Evolutionary conservation across 1,284 basidiomycete genomes (phyloP), one percentile per base, ranked within the genome.

Genomic region (Apiotrichum montevideense): DNA sequence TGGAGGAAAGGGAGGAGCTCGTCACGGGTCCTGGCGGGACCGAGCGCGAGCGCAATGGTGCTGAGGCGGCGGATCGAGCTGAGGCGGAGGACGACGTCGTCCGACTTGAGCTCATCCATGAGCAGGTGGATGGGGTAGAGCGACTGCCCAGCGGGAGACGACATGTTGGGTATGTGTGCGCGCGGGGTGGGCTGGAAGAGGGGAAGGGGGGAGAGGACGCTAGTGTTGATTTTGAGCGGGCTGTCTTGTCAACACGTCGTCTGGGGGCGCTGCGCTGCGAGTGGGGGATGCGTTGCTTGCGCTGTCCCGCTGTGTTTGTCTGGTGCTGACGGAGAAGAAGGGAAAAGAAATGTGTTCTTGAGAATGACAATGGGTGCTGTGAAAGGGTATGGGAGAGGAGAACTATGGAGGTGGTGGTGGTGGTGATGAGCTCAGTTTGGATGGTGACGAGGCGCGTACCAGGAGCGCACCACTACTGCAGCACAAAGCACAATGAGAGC

Each of bases 11-110:
- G 91, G 64, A 99, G 85, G 63, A 99, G 84, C 77, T 99, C 96
- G 60, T 95, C 90, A 62, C 96, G 86, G 39, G 95, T 89, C 63
- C 96, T 88, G 80, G 96, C 89, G 35, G 93, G 87, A 11, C 96
- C 96, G 51, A 99, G 84, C 42, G 96, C 96, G 61, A 99, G 84
- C 3, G 96, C 96, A 78, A 99, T 99, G 54, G 96, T 99, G 60
- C 93, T 94, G 72, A 99, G 85, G 76, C 95, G 91, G 78, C 96
- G 92, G 67, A 99, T 96, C 60, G 96, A 95, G 71, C 96, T 96
- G 68, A 99, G 81, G 53, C 96, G 88, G 55, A 98, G 80, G 81
- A 80, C 79, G 58, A 98, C 95, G 78, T 99, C 96, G 74, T 97
- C 93, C 50, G 90, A 90, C 73, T 84, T 86, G 61, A 96, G 78